Evolutionary conservation across 2,329 filamentous ascomycete genomes (phyloP), one percentile per base, ranked within the genome.

Genomic region (Ustilaginoidea virens): DNA sequence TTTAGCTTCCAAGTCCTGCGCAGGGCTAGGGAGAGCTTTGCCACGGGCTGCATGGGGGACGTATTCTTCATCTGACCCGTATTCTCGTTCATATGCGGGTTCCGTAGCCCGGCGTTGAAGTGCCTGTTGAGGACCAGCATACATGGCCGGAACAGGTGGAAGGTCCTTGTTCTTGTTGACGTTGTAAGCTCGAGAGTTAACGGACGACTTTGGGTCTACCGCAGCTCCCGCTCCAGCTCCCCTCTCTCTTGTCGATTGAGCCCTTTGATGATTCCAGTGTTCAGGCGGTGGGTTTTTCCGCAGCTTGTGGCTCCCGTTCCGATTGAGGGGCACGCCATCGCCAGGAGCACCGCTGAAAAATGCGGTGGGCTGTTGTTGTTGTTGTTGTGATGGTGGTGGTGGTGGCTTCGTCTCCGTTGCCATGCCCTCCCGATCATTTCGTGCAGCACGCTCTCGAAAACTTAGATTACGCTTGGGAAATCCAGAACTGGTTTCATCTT

Each of bases 271-370:
- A 37, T 58, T 55, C 56, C 58, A 61, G 2, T 56, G 48, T 27
- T 72, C 66, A n/a, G 48, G 54, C 2, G 69, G 66, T 1, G 64
- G 68, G 2, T 68, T 60, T 36, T 74, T 74, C 42, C 56, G 63
- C 20, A 72, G 49, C 41, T 68, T 74, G 38, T 71, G 70, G 40
- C 67, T 74, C n/a, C 55, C 61, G 31, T 50, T 65, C 28, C 65
- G 58, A 7, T 52, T 44, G 19, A 61, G 38, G 33, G 56, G 50
- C 28, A 56, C 51, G 22, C 52, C 31, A 16, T 13, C 48, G 17
- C 49, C 48, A 5, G 41, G 41, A 47, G 42, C 4, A 48, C 43
- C 10, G 43, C 41, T 16, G 43, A 34, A 35, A 18, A 35, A 35
- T 6, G 33, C 33, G 4, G 25, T 23, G n/a, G n/a, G n/a, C n/a